Conservation (phyloP, 2,329 filamentous ascomycete genomes). For the Cladophialophora psammophila region DNA sequence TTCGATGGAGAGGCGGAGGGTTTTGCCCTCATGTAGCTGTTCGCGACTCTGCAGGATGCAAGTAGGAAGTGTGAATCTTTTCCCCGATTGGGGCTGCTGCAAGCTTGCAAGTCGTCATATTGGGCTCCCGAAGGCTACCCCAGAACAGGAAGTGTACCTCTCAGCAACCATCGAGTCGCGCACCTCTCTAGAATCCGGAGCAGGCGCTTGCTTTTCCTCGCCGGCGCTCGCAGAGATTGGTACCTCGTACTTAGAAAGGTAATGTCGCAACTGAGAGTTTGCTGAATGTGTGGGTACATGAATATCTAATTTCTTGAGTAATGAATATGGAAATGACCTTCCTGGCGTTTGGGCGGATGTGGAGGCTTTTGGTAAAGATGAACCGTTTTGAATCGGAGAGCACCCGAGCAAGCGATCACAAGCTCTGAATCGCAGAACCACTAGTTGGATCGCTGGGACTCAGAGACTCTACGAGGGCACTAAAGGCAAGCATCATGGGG, state of each 20-base stretch:
- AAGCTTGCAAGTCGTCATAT: neutral
- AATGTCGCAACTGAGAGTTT: neutral
- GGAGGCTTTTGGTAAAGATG: neutral
- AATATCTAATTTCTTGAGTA: no score
- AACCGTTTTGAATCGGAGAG: conserved; percentile 2
- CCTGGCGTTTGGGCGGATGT: neutral
- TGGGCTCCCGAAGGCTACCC: neutral
- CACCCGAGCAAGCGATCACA: neutral
- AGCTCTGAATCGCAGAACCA: neutral
- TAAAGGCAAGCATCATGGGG: neutral
- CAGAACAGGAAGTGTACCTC: neutral
- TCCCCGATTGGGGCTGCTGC: neutral
- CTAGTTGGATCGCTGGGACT: neutral
- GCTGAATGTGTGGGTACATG: neutral
- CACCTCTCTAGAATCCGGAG: neutral
- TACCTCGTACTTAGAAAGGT: no score
- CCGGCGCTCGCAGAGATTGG: neutral
- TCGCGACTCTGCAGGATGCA: neutral
- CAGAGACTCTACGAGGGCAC: neutral
- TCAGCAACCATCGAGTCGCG: neutral
- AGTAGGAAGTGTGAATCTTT: neutral
- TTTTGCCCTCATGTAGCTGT: neutral
- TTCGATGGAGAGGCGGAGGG: neutral
- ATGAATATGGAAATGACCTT: neutral
- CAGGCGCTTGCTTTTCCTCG: neutral